Evolutionary conservation across 495 filamentous ascomycete genomes (phyloP), one percentile per base, ranked within the genome.

Genomic region (Lichenothelia convexa): DNA sequence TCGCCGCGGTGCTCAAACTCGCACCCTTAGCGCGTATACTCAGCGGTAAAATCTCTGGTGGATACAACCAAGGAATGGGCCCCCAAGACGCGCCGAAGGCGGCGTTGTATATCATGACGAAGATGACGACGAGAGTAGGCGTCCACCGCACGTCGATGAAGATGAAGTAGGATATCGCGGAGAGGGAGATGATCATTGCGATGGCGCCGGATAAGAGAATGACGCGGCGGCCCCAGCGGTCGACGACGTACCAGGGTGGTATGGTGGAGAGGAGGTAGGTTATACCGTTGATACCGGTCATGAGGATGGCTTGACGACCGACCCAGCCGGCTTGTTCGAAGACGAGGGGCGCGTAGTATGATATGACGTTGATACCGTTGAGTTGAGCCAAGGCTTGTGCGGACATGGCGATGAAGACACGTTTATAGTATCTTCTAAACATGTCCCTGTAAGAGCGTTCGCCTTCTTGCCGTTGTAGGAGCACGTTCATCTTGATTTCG

Each of bases 11-110:
- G 40, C 89, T 95, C 46, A 97, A 61, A 62, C 86, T 93, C 33
- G 89, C 91, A 41, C 89, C 89, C 61, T 97, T 97, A 15, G 89
- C 93, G 38, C 89, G 75, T 49, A 97, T 94, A 58, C 91, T 95
- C 42, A 97, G 64, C 1, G 89, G 89, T 34, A 97, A 61, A 50
- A 97, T 97, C 64, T 97, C 89, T 5, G 89, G 89, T 3, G 91
- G 89, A 51, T 97, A 97, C 8, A 95, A 67, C 89, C 89, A 97
- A 0, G 89, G 89, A 36, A 97, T 86, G 3, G 89, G 89, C 21
- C 89, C 89, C 91, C 91, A 97, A n/a, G 87, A 94, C 40, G 85
- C 89, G 20, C 89, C 89, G 50, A 97, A 97, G 13, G 91, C 79
- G 11, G 89, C 89, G 51, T 97, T 97, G 60, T 97, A 97, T 32